Conservation (phyloP, 2,329 filamentous ascomycete species). For the Fusarium sp. region DNA sequence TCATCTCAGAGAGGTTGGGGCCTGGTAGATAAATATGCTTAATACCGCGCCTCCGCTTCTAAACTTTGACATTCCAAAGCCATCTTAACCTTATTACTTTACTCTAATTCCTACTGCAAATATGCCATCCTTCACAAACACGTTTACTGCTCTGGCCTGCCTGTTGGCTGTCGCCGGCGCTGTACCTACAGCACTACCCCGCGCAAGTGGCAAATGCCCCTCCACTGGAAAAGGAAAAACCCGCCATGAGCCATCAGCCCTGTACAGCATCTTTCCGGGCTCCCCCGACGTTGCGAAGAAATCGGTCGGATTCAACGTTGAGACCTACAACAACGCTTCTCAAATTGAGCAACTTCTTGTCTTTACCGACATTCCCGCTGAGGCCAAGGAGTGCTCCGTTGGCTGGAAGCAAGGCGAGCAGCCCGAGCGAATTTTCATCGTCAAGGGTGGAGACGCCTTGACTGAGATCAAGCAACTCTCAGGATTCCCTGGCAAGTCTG, state of each 20-base stretch:
- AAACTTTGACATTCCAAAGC: not conserved
- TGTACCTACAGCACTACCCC: slow-evolving; percentile 16
- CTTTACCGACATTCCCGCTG: slow-evolving; percentile 47
- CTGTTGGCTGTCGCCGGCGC: slow-evolving; percentile 23
- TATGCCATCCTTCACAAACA: slow-evolving; percentile 20
- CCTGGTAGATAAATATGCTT: slow-evolving; percentile 13
- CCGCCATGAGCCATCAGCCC: slow-evolving; percentile 17
- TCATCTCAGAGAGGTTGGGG: slow-evolving; percentile 25
- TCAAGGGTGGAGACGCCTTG: slow-evolving; percentile 45
- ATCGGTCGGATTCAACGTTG: slow-evolving; percentile 35
- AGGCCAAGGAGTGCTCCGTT: slow-evolving; percentile 46
- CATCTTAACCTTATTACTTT: not conserved
- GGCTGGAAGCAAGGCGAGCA: slow-evolving; percentile 51
- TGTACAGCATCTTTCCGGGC: slow-evolving; percentile 34
- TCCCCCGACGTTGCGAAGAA: slow-evolving; percentile 28
- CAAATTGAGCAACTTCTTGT: slow-evolving; percentile 47
- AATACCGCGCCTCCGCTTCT: not conserved
- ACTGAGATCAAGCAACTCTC: slow-evolving; percentile 40
- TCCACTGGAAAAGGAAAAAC: not conserved
- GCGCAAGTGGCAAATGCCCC: slow-evolving; percentile 18
- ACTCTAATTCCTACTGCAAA: not conserved
- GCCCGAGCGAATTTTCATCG: slow-evolving; percentile 53
- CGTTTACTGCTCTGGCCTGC: slow-evolving; percentile 12
- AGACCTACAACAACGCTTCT: slow-evolving; percentile 40
- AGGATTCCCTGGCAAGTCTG: slow-evolving; percentile 38